Base-by-base conservation (phyloP, 768 basidiomycete species). In the Phanerochaete sordida region DNA sequence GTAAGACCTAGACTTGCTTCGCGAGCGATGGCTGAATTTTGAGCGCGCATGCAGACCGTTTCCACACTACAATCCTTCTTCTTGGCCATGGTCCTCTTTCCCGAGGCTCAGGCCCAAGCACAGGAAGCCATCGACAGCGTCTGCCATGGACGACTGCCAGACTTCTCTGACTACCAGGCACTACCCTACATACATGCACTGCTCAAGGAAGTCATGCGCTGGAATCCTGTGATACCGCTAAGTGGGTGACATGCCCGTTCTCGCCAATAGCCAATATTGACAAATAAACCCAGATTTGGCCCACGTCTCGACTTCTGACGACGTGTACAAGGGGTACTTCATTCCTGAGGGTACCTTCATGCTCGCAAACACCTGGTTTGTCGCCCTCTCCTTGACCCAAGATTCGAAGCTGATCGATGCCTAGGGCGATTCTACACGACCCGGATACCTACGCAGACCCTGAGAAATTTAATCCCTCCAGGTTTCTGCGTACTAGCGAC, bases 381-480 rank as follows among this genome's bases (percentile, higher is more conserved):
- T 23, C 2, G n/a, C 23, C 15, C 12, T 31, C 6, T 21, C 15
- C 53, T 33, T 12, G 26, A 3, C 8, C 35, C 4, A 2, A 28
- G 23, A 3, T 33, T 43, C 39, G 19, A 12, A 43, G 39, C 11
- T 43, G 39, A 35, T 13, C 7, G 33, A 6, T n/a, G 26, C 3
- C 7, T 44, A 76, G 79, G 79, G 74, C 75, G 1, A 74, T 80
- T 51, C 71, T 75, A 1, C 77, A 73, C 50, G 69, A 81, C 46
- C 74, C 75, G 47, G 50, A 58, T 11, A 66, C 65, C 15, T 77
- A 77, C 58, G 67, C 69, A 2, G 59, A 71, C 3, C 70, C 76
- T 2, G 45, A 62, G 0, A 27, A 21, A 5, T 78, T 76, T 64
- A 66, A 57, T 55, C 57, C 53, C n/a, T 53, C 46, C 45, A 26